These are phyloP conservation scores for Gossypium trilobum DNA, from an alignment of 441 rosid species.

Conservation along the genomic window DNA sequence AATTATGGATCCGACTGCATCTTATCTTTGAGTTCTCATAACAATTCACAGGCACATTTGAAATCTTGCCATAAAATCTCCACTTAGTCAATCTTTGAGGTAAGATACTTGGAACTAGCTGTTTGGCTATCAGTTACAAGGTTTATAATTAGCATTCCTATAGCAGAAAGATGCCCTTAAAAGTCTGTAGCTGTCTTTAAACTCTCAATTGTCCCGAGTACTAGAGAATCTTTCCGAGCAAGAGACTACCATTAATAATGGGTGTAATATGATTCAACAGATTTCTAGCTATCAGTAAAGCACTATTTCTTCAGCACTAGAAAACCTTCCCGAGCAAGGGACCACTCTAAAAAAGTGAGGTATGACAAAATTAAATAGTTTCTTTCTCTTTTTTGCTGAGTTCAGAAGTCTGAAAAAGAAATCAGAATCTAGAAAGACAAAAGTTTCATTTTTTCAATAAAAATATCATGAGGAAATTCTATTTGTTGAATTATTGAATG, in stretches of 20 bases:
- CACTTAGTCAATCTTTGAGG: neutral
- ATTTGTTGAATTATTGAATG: neutral
- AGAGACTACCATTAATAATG: neutral
- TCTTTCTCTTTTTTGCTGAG: neutral
- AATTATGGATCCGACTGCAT: neutral
- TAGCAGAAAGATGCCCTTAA: neutral
- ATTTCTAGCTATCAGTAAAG: neutral
- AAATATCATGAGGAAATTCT: neutral
- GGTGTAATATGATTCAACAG: neutral
- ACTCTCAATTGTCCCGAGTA: neutral
- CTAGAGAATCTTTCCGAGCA: neutral
- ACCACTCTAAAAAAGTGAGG: neutral
- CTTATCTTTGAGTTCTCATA: neutral
- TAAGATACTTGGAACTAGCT: neutral
- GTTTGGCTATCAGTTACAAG: neutral
- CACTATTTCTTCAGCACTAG: neutral
- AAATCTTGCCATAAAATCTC: neutral
- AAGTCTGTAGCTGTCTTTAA: neutral
- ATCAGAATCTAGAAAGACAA: neutral
- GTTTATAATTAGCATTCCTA: neutral
- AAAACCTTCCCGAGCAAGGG: neutral
- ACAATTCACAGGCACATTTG: neutral
- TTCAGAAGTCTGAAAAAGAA: neutral
- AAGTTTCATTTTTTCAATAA: neutral
- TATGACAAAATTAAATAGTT: neutral